A percentile compares a stretch with the other conserved stretches of the same genome.
phyloP scores from a whole-genome alignment of 352 stramenopile genomes.

The Phytopythium chamaehyphon region DNA sequence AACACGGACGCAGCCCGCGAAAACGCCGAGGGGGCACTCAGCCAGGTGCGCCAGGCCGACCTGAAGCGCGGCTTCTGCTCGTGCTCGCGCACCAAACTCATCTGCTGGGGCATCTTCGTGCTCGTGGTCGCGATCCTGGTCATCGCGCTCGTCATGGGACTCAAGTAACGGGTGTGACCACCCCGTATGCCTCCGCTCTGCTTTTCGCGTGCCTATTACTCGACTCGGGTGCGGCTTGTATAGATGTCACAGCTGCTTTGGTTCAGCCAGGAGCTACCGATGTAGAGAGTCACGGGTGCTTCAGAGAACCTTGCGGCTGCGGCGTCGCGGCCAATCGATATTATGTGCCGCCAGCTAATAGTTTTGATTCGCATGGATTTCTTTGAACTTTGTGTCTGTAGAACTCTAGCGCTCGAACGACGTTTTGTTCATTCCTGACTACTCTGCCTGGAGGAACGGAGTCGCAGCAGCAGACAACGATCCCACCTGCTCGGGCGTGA shows the following conservation, averaged over 20 bases:
- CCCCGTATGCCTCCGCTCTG: no score
- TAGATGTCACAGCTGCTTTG: no score
- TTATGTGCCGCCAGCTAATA: no score
- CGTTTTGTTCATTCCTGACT: no score
- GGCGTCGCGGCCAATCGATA: no score
- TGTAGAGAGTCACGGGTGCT: no score
- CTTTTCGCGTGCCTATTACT: slow-evolving; percentile 1
- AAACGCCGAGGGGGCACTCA: slow-evolving; percentile 40
- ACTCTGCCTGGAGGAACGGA: slow-evolving; percentile 25
- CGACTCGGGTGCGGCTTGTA: not conserved
- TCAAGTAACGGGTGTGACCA: slow-evolving; percentile 20
- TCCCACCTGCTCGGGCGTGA: slow-evolving; percentile 37
- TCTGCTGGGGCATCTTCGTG: slow-evolving; percentile 45
- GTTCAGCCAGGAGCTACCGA: no score
- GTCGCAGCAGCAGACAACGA: slow-evolving; percentile 20
- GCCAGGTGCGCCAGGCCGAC: slow-evolving; percentile 56
- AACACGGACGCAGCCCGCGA: slow-evolving; percentile 44
- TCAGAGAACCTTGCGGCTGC: no score
- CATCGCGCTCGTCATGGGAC: slow-evolving; percentile 33
- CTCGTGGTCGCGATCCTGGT: slow-evolving; percentile 45
- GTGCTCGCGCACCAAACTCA: slow-evolving; percentile 60
- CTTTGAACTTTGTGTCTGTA: no score
- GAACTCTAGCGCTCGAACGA: no score
- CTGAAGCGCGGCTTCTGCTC: slow-evolving; percentile 42
- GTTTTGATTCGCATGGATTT: slow-evolving; percentile 1